Conservation (phyloP, 805 yeast genomes). For the Yamadazyma takamatsuzukensis region DNA sequence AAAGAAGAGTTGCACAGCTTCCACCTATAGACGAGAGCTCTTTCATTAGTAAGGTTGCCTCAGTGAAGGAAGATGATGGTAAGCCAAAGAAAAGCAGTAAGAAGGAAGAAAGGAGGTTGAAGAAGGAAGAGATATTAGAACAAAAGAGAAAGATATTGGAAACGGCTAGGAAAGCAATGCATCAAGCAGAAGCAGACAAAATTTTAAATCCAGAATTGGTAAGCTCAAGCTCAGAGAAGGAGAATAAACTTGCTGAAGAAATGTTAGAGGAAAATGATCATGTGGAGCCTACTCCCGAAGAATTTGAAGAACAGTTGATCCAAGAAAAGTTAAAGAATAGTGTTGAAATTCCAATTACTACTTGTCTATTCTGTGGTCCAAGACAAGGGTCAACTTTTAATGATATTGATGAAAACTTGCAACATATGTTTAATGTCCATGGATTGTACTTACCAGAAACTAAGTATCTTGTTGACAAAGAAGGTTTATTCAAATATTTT, state of each 20-base stretch:
- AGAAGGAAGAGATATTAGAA: slow-evolving; percentile 47
- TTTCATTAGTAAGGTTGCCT: slow-evolving; percentile 28
- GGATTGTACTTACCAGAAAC: slow-evolving; percentile 89
- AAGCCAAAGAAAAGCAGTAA: slow-evolving; percentile 36
- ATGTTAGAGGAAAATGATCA: slow-evolving; percentile 8
- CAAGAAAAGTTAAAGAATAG: slow-evolving; percentile 42
- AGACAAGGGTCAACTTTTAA: slow-evolving; percentile 30
- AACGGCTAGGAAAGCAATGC: slow-evolving; percentile 42
- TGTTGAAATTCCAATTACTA: slow-evolving; percentile 45
- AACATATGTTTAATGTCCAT: slow-evolving; percentile 75
- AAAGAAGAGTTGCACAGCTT: slow-evolving; percentile 78
- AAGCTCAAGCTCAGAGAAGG: slow-evolving; percentile 1
- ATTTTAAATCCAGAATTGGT: slow-evolving; percentile 7
- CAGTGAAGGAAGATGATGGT: slow-evolving; percentile 16
- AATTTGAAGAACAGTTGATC: slow-evolving; percentile 40
- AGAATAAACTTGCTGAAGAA: background rate
- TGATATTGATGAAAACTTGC: slow-evolving; percentile 42
- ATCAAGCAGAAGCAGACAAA: slow-evolving; percentile 9
- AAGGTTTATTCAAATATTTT: slow-evolving; percentile 70
- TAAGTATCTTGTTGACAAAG: slow-evolving; percentile 59
- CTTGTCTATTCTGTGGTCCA: slow-evolving; percentile 49
- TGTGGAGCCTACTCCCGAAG: slow-evolving; percentile 13
- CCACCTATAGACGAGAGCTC: slow-evolving; percentile 43
- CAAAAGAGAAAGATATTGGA: slow-evolving; percentile 48
- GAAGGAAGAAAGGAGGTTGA: slow-evolving; percentile 48